Conservation (phyloP, 257 asterid species). For the Anisodus tanguticus region DNA sequence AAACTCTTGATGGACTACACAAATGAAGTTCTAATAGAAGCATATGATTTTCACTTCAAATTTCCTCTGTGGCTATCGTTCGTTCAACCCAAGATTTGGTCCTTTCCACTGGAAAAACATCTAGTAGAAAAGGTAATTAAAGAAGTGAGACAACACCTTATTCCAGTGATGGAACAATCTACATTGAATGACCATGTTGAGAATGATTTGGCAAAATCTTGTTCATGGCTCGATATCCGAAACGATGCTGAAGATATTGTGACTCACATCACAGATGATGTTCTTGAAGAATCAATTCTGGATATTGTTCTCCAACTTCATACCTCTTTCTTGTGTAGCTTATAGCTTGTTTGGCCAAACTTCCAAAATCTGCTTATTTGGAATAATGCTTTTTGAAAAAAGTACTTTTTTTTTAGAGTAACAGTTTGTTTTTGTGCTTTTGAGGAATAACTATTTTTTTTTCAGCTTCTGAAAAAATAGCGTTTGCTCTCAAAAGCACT, state of each 20-base stretch:
- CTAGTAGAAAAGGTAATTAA: slow-evolving; percentile 61
- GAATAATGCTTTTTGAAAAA: too few species aligned
- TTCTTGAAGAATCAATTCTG: slow-evolving; percentile 61
- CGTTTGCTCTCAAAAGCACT: too few species aligned
- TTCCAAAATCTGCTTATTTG: too few species aligned
- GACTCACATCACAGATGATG: slow-evolving; percentile 57
- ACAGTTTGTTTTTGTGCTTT: too few species aligned
- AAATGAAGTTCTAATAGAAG: slow-evolving; percentile 59
- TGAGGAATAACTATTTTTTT: too few species aligned
- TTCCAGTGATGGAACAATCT: slow-evolving; percentile 44
- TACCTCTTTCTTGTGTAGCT: slow-evolving; percentile 34
- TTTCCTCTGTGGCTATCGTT: slow-evolving; percentile 49
- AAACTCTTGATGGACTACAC: slow-evolving; percentile 75
- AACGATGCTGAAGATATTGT: slow-evolving; percentile 51
- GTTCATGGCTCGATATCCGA: slow-evolving; percentile 65
- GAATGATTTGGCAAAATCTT: slow-evolving; percentile 47
- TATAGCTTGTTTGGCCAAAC: too few species aligned
- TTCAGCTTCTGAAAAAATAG: too few species aligned
- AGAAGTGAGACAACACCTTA: slow-evolving; percentile 53
- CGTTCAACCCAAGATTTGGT: slow-evolving; percentile 41
- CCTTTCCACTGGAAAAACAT: slow-evolving; percentile 43
- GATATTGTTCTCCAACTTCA: slow-evolving; percentile 50
- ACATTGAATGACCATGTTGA: slow-evolving; percentile 57
- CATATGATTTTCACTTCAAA: slow-evolving; percentile 44
- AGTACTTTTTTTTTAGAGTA: too few species aligned